Conservation (phyloP, 169 alveolate species). For the Eimeria acervulina region DNA sequence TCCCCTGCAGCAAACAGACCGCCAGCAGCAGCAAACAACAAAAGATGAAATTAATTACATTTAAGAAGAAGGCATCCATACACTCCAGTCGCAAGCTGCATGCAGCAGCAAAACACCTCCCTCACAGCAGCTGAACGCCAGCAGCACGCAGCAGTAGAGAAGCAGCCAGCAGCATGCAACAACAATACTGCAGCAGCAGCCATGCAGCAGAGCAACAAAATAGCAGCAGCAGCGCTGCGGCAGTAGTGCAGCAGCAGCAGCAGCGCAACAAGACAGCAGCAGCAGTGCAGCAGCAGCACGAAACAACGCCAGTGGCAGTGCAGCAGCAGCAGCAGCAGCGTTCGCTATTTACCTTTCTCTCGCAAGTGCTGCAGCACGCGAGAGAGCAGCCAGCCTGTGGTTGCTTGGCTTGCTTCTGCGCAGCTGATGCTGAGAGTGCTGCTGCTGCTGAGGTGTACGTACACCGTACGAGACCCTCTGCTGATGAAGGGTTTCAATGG, state of each 20-base stretch:
- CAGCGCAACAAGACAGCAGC: not conserved
- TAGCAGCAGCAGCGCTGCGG: too few species aligned
- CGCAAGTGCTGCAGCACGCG: conserved; percentile 33
- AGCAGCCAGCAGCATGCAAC: not conserved
- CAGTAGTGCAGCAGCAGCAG: too few species aligned
- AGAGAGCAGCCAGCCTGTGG: conserved; percentile 78
- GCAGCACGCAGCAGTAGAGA: not conserved
- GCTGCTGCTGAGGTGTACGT: conserved; percentile 17
- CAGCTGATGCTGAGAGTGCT: not conserved
- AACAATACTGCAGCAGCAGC: conserved; percentile 11
- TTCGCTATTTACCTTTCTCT: conserved; percentile 43
- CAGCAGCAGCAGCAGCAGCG: conserved; percentile 3
- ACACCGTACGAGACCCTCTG: not conserved
- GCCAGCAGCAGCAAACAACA: not conserved
- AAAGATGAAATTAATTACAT: not conserved
- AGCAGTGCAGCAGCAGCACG: conserved; percentile 39
- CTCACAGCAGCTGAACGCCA: not conserved
- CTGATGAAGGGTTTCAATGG: not conserved
- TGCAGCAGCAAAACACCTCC: not conserved
- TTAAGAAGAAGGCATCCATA: too few species aligned
- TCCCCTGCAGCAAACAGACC: conserved; percentile 18
- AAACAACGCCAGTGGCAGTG: not conserved
- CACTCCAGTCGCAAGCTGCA: too few species aligned
- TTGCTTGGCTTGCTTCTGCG: conserved; percentile 31
- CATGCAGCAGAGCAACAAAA: not conserved